Evolutionary conservation across 495 filamentous ascomycete genomes (phyloP).

Genomic region (Penicillium paxilli): DNA sequence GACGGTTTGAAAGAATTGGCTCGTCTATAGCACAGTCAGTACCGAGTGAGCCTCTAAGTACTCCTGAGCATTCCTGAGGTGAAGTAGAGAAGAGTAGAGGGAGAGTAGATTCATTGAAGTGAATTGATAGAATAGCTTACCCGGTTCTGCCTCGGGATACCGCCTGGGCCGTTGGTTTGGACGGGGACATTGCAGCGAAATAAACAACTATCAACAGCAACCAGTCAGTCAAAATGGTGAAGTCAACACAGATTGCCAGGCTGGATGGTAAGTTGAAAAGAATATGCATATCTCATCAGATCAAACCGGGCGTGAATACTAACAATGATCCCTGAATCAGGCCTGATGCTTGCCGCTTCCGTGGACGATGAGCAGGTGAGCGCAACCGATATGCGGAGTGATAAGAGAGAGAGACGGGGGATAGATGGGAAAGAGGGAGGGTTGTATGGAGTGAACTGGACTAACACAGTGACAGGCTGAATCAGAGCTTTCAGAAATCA

Average conservation of each 20-base stretch:
- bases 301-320: slow-evolving; percentile 16
- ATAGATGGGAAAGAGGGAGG: background rate
- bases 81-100: too few relatives aligned
- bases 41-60: too few relatives aligned
- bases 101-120: too few relatives aligned
- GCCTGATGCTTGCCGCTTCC: slow-evolving; percentile 91
- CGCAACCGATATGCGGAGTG: slow-evolving; percentile 4
- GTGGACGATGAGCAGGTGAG: slow-evolving; percentile 83
- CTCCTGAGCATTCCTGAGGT: too few relatives aligned
- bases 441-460: too few relatives aligned
- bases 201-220: too few relatives aligned
- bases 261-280: slow-evolving; percentile 70
- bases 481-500: slow-evolving; percentile 79
- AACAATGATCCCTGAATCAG: slow-evolving; percentile 46
- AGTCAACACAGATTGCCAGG: slow-evolving; percentile 90
- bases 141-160: slow-evolving; percentile 35
- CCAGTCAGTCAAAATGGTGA: slow-evolving; percentile 83
- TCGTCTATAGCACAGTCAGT: slow-evolving; percentile 26
- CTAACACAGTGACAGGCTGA: slow-evolving; percentile 67
- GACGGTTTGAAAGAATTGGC: too few relatives aligned
- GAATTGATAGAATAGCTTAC: slow-evolving; percentile 23
- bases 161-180: slow-evolving; percentile 39
- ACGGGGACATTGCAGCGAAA: too few relatives aligned
- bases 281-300: background rate
- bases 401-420: background rate